Evolutionary conservation across 1,284 basidiomycete species (phyloP).

Genomic region (Pascua guehoae): DNA sequence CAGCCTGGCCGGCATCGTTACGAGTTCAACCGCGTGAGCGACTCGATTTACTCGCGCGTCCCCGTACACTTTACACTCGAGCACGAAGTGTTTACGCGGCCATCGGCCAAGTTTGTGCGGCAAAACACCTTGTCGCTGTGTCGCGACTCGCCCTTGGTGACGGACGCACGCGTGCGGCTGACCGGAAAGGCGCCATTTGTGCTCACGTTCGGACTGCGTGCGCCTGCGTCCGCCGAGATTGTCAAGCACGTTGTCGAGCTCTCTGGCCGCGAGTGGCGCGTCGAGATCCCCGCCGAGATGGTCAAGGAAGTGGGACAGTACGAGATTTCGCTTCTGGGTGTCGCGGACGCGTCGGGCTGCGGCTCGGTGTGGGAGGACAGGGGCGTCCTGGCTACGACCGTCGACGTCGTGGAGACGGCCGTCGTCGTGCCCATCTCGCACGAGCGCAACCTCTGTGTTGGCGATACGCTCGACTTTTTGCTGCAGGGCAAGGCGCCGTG

Average conservation of each 20-base stretch:
- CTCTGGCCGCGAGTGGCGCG: constrained; percentile 62
- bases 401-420: constrained; percentile 91
- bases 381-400: constrained; percentile 58
- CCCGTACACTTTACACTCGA: constrained; percentile 62
- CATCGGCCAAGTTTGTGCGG: constrained; percentile 70
- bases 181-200: constrained; percentile 86
- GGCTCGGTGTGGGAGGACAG: constrained; percentile 65
- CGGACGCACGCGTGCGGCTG: constrained; percentile 62
- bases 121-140: constrained; percentile 69
- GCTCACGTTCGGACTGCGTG: constrained; percentile 67
- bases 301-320: constrained; percentile 77
- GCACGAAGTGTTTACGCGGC: constrained; percentile 73
- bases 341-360: constrained; percentile 75
- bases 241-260: constrained; percentile 61
- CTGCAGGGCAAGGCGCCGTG: constrained; percentile 94
- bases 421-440: constrained; percentile 80
- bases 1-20: constrained; percentile 80
- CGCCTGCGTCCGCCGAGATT: constrained; percentile 66
- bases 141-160: constrained; percentile 53
- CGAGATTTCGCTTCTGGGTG: constrained; percentile 68
- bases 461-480: constrained; percentile 85
- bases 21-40: constrained; percentile 80
- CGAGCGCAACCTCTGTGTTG: constrained; percentile 80
- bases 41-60: constrained; percentile 64
- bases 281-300: constrained; percentile 67